Percentiles rank a stretch among this genome's conserved stretches.
Conservation (phyloP, 768 basidiomycete species). For the Scleroderma bovista region DNA sequence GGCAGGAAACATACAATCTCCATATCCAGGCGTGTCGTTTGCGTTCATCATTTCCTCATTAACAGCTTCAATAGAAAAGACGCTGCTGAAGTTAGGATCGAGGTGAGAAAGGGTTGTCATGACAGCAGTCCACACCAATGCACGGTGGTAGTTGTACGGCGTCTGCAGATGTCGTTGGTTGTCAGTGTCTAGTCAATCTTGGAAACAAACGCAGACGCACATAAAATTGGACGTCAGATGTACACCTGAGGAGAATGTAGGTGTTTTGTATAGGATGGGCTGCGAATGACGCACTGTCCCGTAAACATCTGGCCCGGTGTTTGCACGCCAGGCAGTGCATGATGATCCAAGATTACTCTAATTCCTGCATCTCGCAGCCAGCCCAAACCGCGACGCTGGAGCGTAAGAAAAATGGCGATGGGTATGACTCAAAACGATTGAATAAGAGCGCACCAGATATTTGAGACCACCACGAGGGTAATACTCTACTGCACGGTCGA, state of each 20-base stretch:
- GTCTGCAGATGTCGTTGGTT: constrained; percentile 39
- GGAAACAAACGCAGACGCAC: constrained; percentile 31
- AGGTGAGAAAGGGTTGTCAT: constrained; percentile 71
- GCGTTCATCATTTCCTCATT: constrained; percentile 80
- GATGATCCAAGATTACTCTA: constrained; percentile 61
- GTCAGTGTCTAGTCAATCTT: background rate
- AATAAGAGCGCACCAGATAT: constrained; percentile 45
- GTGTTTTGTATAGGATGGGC: no score
- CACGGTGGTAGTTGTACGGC: constrained; percentile 66
- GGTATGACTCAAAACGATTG: background rate
- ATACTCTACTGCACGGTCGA: constrained; percentile 53
- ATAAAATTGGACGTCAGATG: constrained; percentile 65
- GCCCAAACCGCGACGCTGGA: constrained; percentile 55
- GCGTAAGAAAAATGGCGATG: background rate
- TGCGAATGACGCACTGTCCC: constrained; percentile 43
- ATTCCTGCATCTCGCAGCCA: constrained; percentile 62
- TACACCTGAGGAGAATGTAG: constrained; percentile 43
- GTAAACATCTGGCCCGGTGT: constrained; percentile 58
- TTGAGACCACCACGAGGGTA: constrained; percentile 67
- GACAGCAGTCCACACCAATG: constrained; percentile 75
- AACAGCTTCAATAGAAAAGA: constrained; percentile 67
- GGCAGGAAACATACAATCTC: constrained; percentile 46
- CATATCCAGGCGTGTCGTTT: constrained; percentile 58
- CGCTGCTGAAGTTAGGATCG: constrained; percentile 58
- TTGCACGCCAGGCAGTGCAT: constrained; percentile 68